These are phyloP conservation scores for Grosmannia clavigera DNA, from an alignment of 2,329 filamentous ascomycete species.

Conservation along the genomic window DNA sequence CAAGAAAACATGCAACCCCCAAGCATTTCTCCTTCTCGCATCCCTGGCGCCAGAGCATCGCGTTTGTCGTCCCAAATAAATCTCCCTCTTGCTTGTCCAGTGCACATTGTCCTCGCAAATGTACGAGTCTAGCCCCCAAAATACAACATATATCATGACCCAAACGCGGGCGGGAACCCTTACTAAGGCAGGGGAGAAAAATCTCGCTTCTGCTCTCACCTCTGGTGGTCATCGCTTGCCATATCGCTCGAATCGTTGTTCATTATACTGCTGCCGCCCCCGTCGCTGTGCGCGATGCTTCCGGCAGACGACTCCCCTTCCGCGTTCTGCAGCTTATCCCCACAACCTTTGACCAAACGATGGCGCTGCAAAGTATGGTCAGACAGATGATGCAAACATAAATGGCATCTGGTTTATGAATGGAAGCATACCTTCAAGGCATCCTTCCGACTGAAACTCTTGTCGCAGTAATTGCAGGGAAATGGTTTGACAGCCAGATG, in stretches of 20 bases:
- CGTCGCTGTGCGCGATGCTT: background rate
- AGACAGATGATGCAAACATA: background rate
- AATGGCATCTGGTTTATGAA: too few relatives aligned
- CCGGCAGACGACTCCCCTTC: background rate
- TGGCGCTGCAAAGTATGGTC: slow-evolving; percentile 33
- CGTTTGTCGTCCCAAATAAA: background rate
- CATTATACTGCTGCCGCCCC: background rate
- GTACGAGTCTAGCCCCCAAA: background rate
- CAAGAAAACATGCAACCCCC: background rate
- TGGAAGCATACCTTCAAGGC: slow-evolving; percentile 69
- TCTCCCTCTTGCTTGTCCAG: background rate
- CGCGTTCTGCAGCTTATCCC: slow-evolving; percentile 18
- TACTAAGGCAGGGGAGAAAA: background rate
- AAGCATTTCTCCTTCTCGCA: background rate
- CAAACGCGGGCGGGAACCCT: background rate
- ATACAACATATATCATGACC: background rate
- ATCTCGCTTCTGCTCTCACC: background rate
- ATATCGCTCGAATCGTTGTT: background rate
- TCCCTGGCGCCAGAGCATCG: background rate
- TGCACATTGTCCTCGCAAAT: background rate
- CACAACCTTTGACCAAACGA: slow-evolving; percentile 53
- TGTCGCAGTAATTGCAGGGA: slow-evolving; percentile 81
- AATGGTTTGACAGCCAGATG: slow-evolving; percentile 94
- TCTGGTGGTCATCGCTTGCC: background rate
- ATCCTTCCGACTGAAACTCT: slow-evolving; percentile 94